These are phyloP conservation scores for Ustilago tritici DNA, from an alignment of 1,284 basidiomycete species.

Conservation along the genomic window DNA sequence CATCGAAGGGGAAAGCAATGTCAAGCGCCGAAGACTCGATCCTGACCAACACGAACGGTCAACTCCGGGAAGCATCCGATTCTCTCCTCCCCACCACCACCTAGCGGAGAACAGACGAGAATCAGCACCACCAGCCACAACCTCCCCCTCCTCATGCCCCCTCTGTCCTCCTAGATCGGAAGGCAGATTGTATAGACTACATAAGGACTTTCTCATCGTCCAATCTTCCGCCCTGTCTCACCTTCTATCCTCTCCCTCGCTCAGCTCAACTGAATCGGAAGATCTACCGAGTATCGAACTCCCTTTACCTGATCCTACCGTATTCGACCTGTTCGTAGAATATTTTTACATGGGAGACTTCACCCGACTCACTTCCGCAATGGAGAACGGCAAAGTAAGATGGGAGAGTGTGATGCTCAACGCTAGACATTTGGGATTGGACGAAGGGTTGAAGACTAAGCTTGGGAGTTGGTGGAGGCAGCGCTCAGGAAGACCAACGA, in stretches of 20 bases:
- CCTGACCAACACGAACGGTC: neutral
- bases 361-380: constrained; percentile 6
- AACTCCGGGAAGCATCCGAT: neutral
- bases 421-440: constrained; percentile 13
- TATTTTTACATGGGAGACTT: constrained; percentile 36
- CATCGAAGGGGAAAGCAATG: neutral
- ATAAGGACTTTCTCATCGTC: constrained; percentile 11
- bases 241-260: neutral
- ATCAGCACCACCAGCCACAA: constrained; percentile 12
- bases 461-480: constrained; percentile 28
- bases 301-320: constrained; percentile 13
- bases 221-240: constrained; percentile 6
- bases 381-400: constrained; percentile 15
- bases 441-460: constrained; percentile 3
- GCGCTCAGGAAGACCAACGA: neutral
- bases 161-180: neutral
- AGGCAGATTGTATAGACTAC: constrained; percentile 3
- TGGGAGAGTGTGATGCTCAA: constrained; percentile 38
- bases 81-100: neutral
- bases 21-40: neutral
- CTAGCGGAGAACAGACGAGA: constrained; percentile 8
- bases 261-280: neutral
- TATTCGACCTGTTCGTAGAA: constrained; percentile 19
- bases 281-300: neutral
- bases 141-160: neutral